phyloP scores from a whole-genome alignment of 1,139 yeast species.

The Ogataea hybrid region DNA sequence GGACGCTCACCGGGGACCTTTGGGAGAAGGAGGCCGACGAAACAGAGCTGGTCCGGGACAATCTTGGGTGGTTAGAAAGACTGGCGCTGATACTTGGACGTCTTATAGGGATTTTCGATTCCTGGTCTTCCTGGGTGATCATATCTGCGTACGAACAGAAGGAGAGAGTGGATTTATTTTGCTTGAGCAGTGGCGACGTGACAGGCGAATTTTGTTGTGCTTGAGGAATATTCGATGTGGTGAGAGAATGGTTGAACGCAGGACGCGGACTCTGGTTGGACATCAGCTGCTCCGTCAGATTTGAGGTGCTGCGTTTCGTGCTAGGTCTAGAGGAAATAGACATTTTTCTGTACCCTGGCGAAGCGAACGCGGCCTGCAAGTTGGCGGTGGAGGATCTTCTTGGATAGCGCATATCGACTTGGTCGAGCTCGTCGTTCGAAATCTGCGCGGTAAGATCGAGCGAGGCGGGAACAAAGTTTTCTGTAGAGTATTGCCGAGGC shows the following conservation, averaged over 20 bases:
- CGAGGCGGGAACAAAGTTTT: constrained; percentile 80
- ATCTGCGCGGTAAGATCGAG: constrained; percentile 70
- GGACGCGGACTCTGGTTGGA: constrained; percentile 13
- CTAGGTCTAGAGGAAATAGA: constrained; percentile 22
- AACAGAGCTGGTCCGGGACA: constrained; percentile 29
- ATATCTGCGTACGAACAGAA: constrained; percentile 82
- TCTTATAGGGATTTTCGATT: constrained; percentile 36
- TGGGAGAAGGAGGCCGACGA: constrained; percentile 15
- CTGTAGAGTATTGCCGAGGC: constrained; percentile 50
- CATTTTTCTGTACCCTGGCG: constrained; percentile 21
- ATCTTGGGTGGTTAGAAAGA: constrained; percentile 31
- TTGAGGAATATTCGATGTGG: constrained; percentile 13
- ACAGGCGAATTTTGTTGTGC: constrained; percentile 22
- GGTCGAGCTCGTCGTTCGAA: constrained; percentile 54
- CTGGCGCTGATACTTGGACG: constrained; percentile 53
- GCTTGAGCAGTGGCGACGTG: constrained; percentile 30
- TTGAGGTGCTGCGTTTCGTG: constrained; percentile 24
- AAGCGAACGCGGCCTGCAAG: constrained; percentile 50
- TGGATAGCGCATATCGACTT: constrained; percentile 56
- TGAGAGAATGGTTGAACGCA: constrained; percentile 6
- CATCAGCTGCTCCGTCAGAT: constrained; percentile 27
- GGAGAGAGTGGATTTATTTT: constrained; percentile 54
- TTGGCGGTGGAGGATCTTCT: constrained; percentile 65
- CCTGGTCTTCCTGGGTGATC: constrained; percentile 58
- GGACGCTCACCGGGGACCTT: constrained; percentile 18